Evolutionary conservation across 176 grass and related monocot genomes (phyloP), one percentile per base, ranked within the genome.

Genomic region (Elaeis guineensis): DNA sequence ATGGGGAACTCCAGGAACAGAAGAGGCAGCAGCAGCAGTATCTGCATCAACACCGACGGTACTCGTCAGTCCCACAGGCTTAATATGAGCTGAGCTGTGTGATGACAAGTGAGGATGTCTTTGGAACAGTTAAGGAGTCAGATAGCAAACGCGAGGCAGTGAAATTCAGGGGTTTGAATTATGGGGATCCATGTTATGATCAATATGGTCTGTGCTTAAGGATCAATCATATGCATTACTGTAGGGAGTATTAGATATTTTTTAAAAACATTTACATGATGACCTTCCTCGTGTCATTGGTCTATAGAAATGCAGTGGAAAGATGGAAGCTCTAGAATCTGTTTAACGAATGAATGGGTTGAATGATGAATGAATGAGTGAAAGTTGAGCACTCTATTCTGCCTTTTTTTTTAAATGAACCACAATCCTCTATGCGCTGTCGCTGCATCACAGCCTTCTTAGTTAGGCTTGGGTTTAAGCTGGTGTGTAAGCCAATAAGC

Each of bases 101-200:
- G 56, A 78, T 72, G 20, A 78, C 74, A 0, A 97, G 91, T 1
- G 81, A 97, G 78, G 81, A 91, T 21, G 81, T 91, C 55, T 97
- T 97, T 15, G 92, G 92, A 26, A 84, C 92, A 3, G 87, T 97
- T 56, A 87, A 97, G 70, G 78, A 97, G 65, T 78, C 51, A 2
- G 84, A 83, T 53, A 77, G 51, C 25, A 75, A 69, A 51, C 73
- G 69, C 18, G 63, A 58, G 6, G 25, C 64, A 26, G 75, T 78
- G 76, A 82, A 89, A 55, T 83, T 67, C 63, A 80, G 77, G 71
- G 59, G 70, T 25, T 54, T 83, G 63, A 91, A 82, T 71, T 77
- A 85, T 52, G 81, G 74, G 0, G 84, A 85, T 17, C 72, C 65
- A 0, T 51, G 26, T 54, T 85, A 91, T 8, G 84, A 83, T 23